Base-by-base conservation (phyloP, 352 stramenopile genomes). In the Globisporangium uncinulatum region DNA sequence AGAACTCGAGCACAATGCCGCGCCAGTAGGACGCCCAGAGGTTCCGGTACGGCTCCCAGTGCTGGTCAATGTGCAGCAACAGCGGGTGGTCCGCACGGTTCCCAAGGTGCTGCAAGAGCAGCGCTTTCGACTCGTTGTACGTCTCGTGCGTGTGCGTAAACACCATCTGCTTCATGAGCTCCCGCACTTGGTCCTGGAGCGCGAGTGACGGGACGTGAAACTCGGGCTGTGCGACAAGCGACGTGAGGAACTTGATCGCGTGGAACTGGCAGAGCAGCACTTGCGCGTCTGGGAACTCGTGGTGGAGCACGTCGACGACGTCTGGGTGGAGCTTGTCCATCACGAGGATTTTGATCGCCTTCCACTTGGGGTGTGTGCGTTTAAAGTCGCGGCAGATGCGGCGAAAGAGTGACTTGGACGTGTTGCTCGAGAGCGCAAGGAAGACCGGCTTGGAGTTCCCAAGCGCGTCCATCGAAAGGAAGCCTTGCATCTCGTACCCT, bases 351-450 rank as follows among this genome's bases (percentile, higher is more conserved):
- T 87, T 89, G 44, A 76, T 76, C 36, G 73, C 67, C 24, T 50
- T 67, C 79, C 79, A 89, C 21, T 64, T 70, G 15, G 76, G 79
- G 47, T 89, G 79, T 11, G 79, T 89, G 6, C 79, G 75, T 61
- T 89, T 89, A 44, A 89, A 87, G 56, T 89, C 79, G 31, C 82
- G 74, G 44, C 76, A 87, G 31, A 86, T 80, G 45, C 79, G 74
- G 46, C 67, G 76, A 9, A 89, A 59, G 34, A 89, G 48, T 37
- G 74, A 71, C 19, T 65, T 57, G 7, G 73, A 79, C 37, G 72
- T 74, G 60, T 80, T 63, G 43, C 74, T 69, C 24, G 79, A 82
- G 39, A 78, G 74, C 11, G 67, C 66, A 2, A 89, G 29, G 54
- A 86, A 89, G 34, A 86, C 73, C 3, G 79, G 79, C 43, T 83